phyloP scores from a whole-genome alignment of 495 filamentous ascomycete genomes.

The Penicilliopsis zonata region DNA sequence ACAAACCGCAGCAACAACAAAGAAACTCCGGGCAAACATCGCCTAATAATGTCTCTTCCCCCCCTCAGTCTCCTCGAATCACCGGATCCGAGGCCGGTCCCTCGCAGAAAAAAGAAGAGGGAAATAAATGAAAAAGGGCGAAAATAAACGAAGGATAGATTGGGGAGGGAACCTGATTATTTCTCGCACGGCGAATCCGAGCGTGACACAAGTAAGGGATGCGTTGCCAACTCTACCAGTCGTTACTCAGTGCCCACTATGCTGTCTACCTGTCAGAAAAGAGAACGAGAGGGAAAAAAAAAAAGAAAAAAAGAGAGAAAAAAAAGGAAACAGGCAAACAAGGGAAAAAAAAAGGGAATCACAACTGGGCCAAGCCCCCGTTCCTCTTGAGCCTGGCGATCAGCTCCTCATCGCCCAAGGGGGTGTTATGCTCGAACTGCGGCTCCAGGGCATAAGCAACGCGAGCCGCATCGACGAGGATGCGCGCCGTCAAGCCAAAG shows the following conservation, averaged over 20 bases:
- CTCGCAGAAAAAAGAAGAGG: neutral
- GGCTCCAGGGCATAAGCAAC: constrained; percentile 72
- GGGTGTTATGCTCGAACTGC: constrained; percentile 71
- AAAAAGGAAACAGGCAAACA: neutral
- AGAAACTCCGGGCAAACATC: too few species aligned
- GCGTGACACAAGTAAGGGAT: constrained; percentile 13
- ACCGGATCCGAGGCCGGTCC: too few species aligned
- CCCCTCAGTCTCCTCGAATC: too few species aligned
- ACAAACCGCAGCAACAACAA: too few species aligned
- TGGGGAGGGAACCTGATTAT: neutral
- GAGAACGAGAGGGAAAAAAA: neutral
- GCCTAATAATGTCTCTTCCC: too few species aligned
- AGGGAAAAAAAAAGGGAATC: too few species aligned
- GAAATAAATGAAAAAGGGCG: neutral
- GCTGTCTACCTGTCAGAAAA: too few species aligned
- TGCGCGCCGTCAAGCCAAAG: constrained; percentile 86
- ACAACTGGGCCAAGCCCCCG: constrained; percentile 48
- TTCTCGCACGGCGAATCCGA: constrained; percentile 4
- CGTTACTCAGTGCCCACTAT: too few species aligned
- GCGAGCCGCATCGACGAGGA: constrained; percentile 74
- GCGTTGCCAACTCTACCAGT: too few species aligned
- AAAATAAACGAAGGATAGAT: neutral
- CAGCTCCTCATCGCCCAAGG: constrained; percentile 70
- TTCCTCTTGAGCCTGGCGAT: constrained; percentile 48
- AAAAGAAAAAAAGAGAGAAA: neutral